A percentile compares a stretch with the other conserved stretches of the same genome.
These are phyloP conservation scores for Serendipita indica DNA, from an alignment of 768 basidiomycete species.

Conservation along the genomic window DNA sequence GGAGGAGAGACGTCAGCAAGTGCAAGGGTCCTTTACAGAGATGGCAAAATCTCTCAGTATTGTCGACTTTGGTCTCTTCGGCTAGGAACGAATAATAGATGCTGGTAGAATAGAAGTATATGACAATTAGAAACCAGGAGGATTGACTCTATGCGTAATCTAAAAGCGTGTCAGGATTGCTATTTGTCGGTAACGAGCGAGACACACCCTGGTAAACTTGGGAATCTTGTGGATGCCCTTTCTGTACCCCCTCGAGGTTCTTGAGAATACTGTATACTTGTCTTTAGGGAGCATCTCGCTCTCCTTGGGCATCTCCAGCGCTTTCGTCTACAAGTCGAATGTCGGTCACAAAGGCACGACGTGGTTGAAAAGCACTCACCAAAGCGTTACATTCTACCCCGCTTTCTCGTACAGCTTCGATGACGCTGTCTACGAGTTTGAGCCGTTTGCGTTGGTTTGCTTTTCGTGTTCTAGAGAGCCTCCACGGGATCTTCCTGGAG, in stretches of 20 bases:
- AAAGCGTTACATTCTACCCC: constrained; percentile 65
- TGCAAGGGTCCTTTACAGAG: constrained; percentile 35
- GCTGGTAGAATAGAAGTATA: neutral
- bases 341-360: neutral
- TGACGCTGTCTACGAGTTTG: constrained; percentile 86
- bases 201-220: constrained; percentile 83
- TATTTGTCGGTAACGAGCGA: constrained; percentile 10
- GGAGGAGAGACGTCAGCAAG: constrained; percentile 24
- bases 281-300: constrained; percentile 83
- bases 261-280: constrained; percentile 87
- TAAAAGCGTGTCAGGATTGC: constrained; percentile 19
- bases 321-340: constrained; percentile 37
- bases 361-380: constrained; percentile 34
- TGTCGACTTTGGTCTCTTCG: constrained; percentile 56
- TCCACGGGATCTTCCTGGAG: constrained; percentile 86
- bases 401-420: constrained; percentile 69
- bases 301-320: constrained; percentile 79
- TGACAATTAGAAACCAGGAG: constrained; percentile 65
- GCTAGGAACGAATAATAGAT: constrained; percentile 19
- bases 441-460: constrained; percentile 79
- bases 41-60: constrained; percentile 50
- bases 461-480: constrained; percentile 80
- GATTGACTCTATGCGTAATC: constrained; percentile 79
- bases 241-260: constrained; percentile 56
- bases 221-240: constrained; percentile 95